phyloP scores from a whole-genome alignment of 1,284 basidiomycete species.

The Ustilago curta region DNA sequence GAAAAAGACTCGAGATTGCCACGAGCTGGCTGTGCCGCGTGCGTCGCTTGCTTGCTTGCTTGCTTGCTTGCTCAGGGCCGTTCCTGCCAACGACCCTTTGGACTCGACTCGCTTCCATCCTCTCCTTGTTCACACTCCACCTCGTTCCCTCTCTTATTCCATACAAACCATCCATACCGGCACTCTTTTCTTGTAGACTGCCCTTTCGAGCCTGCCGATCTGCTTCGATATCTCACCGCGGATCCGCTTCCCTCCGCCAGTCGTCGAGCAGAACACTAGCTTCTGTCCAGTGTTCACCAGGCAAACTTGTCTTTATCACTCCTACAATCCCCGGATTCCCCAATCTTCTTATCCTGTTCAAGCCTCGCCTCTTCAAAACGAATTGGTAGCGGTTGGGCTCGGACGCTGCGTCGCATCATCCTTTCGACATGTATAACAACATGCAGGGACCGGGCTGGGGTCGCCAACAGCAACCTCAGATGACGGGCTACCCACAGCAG shows the following conservation, averaged over 20 bases:
- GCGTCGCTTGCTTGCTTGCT: too few species aligned
- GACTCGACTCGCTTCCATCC: background rate
- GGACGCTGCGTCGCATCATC: conserved; percentile 8
- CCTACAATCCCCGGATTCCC: background rate
- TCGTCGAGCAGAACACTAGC: background rate
- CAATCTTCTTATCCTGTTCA: background rate
- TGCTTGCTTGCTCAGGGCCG: background rate
- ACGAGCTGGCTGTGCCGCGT: conserved; percentile 23
- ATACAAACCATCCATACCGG: conserved; percentile 8
- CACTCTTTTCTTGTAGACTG: background rate
- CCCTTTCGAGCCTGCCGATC: background rate
- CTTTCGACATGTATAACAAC: conserved; percentile 56
- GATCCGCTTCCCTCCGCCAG: background rate
- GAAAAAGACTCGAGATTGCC: too few species aligned
- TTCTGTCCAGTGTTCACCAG: background rate
- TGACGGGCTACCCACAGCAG: conserved; percentile 57
- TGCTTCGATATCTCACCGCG: background rate
- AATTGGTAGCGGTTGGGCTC: conserved; percentile 11
- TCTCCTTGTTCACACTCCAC: background rate
- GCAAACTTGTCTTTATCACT: background rate
- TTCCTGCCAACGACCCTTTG: conserved; percentile 7
- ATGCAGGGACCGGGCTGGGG: conserved; percentile 61
- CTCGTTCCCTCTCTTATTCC: background rate
- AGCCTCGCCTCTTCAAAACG: background rate
- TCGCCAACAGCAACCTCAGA: conserved; percentile 53